These are phyloP conservation scores for Xylaria sp. DNA, from an alignment of 2,329 filamentous ascomycete genomes.

Conservation along the genomic window DNA sequence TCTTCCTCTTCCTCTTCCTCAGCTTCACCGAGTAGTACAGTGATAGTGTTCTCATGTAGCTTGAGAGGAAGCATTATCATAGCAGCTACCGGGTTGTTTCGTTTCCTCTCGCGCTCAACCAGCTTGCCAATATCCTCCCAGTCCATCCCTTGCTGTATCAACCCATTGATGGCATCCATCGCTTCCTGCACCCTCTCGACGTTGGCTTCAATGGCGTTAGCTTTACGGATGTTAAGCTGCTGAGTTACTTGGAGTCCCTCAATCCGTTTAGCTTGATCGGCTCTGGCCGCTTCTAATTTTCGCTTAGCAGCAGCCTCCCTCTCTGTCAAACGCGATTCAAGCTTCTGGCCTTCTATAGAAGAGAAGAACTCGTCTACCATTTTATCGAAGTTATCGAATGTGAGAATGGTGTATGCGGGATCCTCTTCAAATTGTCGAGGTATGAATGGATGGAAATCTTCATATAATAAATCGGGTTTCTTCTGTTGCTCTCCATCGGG, in stretches of 20 bases:
- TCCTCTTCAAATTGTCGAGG: conserved; percentile 78
- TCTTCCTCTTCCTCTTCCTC: conserved; percentile 63
- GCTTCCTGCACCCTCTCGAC: conserved; percentile 89
- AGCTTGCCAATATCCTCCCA: conserved; percentile 90
- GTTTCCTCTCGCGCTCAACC: conserved; percentile 82
- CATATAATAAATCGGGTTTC: conserved; percentile 68
- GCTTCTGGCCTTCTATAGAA: conserved; percentile 89
- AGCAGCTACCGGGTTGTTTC: conserved; percentile 81
- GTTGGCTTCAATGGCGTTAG: conserved; percentile 88
- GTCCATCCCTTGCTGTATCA: conserved; percentile 95
- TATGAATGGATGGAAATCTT: conserved; percentile 93
- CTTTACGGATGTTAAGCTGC: conserved; percentile 82
- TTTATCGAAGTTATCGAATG: conserved; percentile 85
- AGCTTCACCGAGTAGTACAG: conserved; percentile 74
- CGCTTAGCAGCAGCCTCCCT: conserved; percentile 78
- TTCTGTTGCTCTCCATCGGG: conserved; percentile 42
- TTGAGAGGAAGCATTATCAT: conserved; percentile 88
- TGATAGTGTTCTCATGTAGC: conserved; percentile 86
- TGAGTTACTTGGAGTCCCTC: conserved; percentile 83
- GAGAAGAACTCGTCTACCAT: conserved; percentile 98
- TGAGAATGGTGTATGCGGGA: conserved; percentile 66
- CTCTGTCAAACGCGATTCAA: conserved; percentile 82
- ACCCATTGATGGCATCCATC: conserved; percentile 85
- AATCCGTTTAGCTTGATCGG: conserved; percentile 83
- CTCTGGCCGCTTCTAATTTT: conserved; percentile 81